A percentile compares a stretch with the other conserved stretches of the same genome.
These are phyloP conservation scores for Rhodotorula diobovata DNA, from an alignment of 768 basidiomycete genomes.

Conservation along the genomic window DNA sequence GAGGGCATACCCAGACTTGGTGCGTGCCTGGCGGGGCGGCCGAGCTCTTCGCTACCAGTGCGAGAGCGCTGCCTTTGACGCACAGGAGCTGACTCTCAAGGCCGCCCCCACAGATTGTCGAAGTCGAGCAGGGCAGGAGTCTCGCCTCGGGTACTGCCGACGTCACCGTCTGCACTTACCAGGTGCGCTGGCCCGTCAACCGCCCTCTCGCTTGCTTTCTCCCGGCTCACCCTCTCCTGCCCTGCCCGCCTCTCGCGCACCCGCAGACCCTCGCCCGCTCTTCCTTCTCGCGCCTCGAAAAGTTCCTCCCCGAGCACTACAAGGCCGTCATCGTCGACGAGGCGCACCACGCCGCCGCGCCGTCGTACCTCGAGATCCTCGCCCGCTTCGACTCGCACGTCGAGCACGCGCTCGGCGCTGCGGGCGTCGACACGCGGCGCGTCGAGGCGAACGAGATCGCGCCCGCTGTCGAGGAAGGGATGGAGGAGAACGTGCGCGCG, in stretches of 20 bases:
- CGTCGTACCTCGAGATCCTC: constrained; percentile 72
- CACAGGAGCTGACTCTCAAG: no score
- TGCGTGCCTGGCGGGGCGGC: no score
- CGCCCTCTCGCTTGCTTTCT: no score
- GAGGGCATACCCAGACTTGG: constrained; percentile 64
- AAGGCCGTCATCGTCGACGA: constrained; percentile 42
- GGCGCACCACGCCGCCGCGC: constrained; percentile 90
- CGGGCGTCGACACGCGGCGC: not conserved
- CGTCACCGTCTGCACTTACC: constrained; percentile 87
- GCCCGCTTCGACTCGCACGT: constrained; percentile 64
- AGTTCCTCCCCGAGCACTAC: constrained; percentile 27
- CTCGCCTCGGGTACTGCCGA: constrained; percentile 75
- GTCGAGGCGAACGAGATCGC: constrained; percentile 3
- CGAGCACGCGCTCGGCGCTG: not conserved
- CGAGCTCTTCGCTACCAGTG: no score
- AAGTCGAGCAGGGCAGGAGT: constrained; percentile 87
- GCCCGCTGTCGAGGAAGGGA: not conserved
- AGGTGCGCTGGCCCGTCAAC: no score
- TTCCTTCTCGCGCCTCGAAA: constrained; percentile 22
- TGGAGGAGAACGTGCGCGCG: not conserved
- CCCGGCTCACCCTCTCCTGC: not conserved
- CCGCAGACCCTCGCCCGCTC: constrained; percentile 9
- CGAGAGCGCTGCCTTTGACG: no score
- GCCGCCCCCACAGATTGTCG: constrained; percentile 55
- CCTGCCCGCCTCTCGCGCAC: not conserved